These are phyloP conservation scores for Digitaria exilis DNA, from an alignment of 202 grass and related monocot genomes.

Conservation along the genomic window DNA sequence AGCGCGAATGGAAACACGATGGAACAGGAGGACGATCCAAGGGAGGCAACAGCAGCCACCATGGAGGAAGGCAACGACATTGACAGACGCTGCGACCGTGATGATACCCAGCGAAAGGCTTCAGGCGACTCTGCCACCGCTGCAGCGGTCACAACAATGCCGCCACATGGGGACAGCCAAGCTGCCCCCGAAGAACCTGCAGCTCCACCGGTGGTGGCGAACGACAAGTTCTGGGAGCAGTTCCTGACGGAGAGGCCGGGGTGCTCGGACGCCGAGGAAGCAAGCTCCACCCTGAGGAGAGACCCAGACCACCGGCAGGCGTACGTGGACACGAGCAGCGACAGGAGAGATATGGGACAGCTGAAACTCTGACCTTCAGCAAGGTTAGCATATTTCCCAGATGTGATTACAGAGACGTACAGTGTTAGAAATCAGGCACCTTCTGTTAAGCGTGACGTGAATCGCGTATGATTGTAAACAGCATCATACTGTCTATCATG, in stretches of 20 bases:
- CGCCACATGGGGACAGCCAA: background rate
- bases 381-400: background rate
- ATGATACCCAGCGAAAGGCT: slow-evolving; percentile 23
- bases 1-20: slow-evolving; percentile 40
- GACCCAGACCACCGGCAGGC: slow-evolving; percentile 39
- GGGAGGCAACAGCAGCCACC: slow-evolving; percentile 5
- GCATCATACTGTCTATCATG: background rate
- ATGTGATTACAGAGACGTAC: background rate
- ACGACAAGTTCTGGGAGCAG: slow-evolving; percentile 97
- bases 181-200: slow-evolving; percentile 40
- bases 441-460: background rate
- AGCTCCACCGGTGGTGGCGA: slow-evolving; percentile 53
- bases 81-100: background rate
- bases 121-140: background rate
- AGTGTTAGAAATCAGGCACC: slow-evolving; percentile 16
- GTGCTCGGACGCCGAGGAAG: slow-evolving; percentile 63
- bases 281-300: slow-evolving; percentile 48
- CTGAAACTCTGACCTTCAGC: slow-evolving; percentile 55
- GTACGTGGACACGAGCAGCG: slow-evolving; percentile 21
- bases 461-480: background rate
- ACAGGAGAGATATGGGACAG: slow-evolving; percentile 48
- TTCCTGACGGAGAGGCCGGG: slow-evolving; percentile 84
- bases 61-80: slow-evolving; percentile 18
- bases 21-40: slow-evolving; percentile 20
- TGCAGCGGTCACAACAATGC: background rate